Percentiles rank a stretch among this genome's conserved stretches.
phyloP scores from a whole-genome alignment of 495 filamentous ascomycete genomes.

The Bathelium albidoporum region DNA sequence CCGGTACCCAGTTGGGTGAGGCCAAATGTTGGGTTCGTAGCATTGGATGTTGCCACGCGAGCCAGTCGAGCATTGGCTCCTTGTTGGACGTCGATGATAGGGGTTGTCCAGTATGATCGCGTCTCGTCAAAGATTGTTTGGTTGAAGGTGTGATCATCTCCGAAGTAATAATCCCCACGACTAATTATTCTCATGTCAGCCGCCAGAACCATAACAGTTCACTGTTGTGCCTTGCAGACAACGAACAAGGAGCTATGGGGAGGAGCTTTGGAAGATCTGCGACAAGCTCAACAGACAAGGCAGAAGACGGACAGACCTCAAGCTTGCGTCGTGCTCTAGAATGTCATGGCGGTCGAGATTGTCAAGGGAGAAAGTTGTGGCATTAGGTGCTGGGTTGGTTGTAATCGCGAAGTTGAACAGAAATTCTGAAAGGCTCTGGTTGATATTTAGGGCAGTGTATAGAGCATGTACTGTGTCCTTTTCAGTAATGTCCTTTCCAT shows the following conservation, averaged over 20 bases:
- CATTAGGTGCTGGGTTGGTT: conserved; percentile 41
- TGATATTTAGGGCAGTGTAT: conserved; percentile 35
- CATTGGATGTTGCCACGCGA: conserved; percentile 36
- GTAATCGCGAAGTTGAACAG: conserved; percentile 37
- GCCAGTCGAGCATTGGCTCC: conserved; percentile 34
- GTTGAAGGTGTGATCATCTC: conserved; percentile 19
- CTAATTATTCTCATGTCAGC: not conserved
- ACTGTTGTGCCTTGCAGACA: not conserved
- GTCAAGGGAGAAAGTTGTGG: conserved; percentile 40
- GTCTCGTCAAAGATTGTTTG: conserved; percentile 13
- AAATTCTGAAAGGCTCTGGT: conserved; percentile 22
- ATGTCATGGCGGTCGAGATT: conserved; percentile 39
- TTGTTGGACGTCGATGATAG: conserved; percentile 23
- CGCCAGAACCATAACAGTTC: not conserved
- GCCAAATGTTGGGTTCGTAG: conserved; percentile 40
- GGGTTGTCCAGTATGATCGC: conserved; percentile 14
- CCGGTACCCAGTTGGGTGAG: conserved; percentile 30
- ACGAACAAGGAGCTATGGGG: not conserved
- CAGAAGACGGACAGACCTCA: conserved; percentile 32
- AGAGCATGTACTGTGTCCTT: conserved; percentile 31
- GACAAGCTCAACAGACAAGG: not conserved
- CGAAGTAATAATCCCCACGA: conserved; percentile 11
- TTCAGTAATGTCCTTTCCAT: conserved; percentile 32
- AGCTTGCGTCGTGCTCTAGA: conserved; percentile 43
- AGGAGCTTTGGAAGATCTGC: not conserved